These are phyloP conservation scores for Aureobasidium sp. DNA, from an alignment of 2,329 filamentous ascomycete genomes.

Conservation along the genomic window DNA sequence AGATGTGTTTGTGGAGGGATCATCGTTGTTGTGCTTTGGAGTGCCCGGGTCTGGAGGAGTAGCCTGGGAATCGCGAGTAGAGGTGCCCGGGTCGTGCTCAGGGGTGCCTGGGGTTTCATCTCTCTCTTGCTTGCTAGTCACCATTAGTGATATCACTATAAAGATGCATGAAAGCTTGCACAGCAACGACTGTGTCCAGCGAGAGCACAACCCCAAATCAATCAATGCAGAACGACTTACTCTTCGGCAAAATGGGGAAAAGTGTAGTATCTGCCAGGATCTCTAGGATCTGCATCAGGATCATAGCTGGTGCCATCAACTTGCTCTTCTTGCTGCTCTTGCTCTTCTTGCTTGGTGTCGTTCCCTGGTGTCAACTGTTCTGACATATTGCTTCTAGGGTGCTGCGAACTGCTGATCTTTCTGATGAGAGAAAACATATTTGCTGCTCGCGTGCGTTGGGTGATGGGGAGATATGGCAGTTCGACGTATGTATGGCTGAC, in stretches of 20 bases:
- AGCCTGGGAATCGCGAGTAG: background rate
- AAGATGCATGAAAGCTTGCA: background rate
- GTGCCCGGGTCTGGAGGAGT: background rate
- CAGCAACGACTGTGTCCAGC: background rate
- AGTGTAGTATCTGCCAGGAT: constrained; percentile 9
- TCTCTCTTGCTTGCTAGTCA: background rate
- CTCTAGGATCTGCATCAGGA: background rate
- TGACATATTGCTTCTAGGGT: background rate
- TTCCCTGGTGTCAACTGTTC: background rate
- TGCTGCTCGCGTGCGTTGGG: background rate
- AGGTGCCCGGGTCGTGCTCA: background rate
- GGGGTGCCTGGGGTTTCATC: background rate
- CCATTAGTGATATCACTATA: background rate
- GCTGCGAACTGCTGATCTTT: background rate
- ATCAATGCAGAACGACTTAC: background rate
- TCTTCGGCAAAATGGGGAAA: background rate
- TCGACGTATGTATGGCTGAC: background rate
- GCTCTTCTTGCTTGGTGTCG: background rate
- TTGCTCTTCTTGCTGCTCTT: background rate
- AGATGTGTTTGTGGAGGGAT: too few relatives aligned
- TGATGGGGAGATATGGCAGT: background rate
- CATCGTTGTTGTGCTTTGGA: background rate
- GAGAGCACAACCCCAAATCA: background rate
- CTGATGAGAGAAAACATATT: constrained; percentile 4
- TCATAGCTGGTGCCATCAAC: background rate